These are phyloP conservation scores for Malus domestica DNA, from an alignment of 306 rosid genomes.

Conservation along the genomic window DNA sequence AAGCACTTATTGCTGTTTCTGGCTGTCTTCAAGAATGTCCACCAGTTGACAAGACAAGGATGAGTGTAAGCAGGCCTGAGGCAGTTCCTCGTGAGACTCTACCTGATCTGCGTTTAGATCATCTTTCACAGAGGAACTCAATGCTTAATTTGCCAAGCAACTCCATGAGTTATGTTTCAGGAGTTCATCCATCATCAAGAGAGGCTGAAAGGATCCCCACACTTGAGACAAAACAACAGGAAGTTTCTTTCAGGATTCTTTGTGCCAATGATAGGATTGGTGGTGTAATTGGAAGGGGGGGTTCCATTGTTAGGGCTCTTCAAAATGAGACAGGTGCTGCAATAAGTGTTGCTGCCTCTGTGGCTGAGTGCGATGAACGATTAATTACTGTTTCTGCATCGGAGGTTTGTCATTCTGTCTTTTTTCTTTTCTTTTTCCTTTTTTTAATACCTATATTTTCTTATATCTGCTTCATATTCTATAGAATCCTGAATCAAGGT, in stretches of 20 bases:
- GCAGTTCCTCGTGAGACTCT: conserved; percentile 36
- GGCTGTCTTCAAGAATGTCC: conserved; percentile 67
- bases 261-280: conserved; percentile 80
- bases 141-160: conserved; percentile 39
- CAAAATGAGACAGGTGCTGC: conserved; percentile 90
- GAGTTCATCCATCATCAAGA: conserved; percentile 44
- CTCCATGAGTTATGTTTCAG: conserved; percentile 51
- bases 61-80: conserved; percentile 50
- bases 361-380: conserved; percentile 74
- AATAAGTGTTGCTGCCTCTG: conserved; percentile 55
- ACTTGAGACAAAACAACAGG: conserved; percentile 49
- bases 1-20: conserved; percentile 80
- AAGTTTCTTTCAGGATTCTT: conserved; percentile 69
- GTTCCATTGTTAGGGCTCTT: conserved; percentile 65
- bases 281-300: conserved; percentile 94
- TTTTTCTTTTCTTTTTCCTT: neutral
- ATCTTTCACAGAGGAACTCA: conserved; percentile 43
- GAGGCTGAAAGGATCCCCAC: conserved; percentile 54
- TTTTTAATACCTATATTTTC: conserved; percentile 9
- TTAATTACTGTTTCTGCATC: conserved; percentile 66
- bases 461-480: conserved; percentile 8
- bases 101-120: conserved; percentile 43
- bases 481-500: conserved; percentile 75
- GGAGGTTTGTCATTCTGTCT: conserved; percentile 48
- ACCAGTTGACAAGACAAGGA: conserved; percentile 42